These are phyloP conservation scores for Trichocladium antarcticum DNA, from an alignment of 495 filamentous ascomycete genomes.

Conservation along the genomic window DNA sequence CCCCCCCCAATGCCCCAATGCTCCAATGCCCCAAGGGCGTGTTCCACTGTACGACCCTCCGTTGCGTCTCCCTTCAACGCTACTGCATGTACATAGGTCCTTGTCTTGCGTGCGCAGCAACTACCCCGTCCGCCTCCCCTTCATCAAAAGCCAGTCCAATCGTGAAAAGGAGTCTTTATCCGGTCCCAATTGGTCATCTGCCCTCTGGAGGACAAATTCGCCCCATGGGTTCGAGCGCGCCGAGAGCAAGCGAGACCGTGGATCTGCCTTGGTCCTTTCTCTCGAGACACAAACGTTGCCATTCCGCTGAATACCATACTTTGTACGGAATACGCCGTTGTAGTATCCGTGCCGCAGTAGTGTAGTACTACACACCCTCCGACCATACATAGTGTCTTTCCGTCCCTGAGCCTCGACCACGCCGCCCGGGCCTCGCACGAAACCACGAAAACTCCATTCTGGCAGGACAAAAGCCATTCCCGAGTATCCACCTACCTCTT, in stretches of 20 bases:
- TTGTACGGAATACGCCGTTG: too few relatives aligned
- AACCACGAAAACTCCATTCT: too few relatives aligned
- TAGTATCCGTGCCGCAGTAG: too few relatives aligned
- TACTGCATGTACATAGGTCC: neutral
- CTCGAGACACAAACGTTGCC: neutral
- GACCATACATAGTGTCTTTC: too few relatives aligned
- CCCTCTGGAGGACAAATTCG: neutral
- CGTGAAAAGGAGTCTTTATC: slow-evolving; percentile 13
- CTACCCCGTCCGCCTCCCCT: neutral
- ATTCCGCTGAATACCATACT: neutral
- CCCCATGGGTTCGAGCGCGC: slow-evolving; percentile 7
- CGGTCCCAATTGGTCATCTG: slow-evolving; percentile 17
- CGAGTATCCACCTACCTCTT: neutral
- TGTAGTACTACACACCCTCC: too few relatives aligned
- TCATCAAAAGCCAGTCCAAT: slow-evolving; percentile 18
- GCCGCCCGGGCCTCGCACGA: too few relatives aligned
- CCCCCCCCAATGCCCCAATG: slow-evolving; percentile 10
- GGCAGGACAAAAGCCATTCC: neutral
- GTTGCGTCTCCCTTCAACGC: neutral
- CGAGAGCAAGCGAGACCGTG: slow-evolving; percentile 5
- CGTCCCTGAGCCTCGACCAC: too few relatives aligned
- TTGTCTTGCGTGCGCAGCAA: neutral
- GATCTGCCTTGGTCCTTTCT: slow-evolving; percentile 3
- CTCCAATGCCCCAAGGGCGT: neutral
- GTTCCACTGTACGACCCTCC: neutral